These are phyloP conservation scores for Triticum timopheevii DNA, from an alignment of 176 grass and related monocot species.

Conservation along the genomic window DNA sequence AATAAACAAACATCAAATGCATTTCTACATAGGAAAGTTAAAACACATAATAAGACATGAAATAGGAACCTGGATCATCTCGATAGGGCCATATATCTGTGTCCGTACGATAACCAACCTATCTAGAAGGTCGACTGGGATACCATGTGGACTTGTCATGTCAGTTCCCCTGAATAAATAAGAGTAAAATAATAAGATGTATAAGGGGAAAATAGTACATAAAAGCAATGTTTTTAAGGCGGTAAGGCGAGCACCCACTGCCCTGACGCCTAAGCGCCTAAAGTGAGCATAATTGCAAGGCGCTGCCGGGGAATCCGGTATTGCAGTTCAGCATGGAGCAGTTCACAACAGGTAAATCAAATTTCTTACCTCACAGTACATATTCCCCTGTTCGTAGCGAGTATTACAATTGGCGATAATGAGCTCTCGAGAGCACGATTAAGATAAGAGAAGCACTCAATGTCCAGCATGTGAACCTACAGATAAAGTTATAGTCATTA, in stretches of 20 bases:
- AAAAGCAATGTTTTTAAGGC: too few species aligned
- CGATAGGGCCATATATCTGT: slow-evolving; percentile 85
- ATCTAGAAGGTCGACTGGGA: slow-evolving; percentile 94
- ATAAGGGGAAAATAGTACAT: neutral
- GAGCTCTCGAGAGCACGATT: slow-evolving; percentile 93
- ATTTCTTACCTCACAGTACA: slow-evolving; percentile 79
- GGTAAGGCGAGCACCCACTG: too few species aligned
- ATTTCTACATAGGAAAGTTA: slow-evolving; percentile 29
- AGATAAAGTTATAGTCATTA: slow-evolving; percentile 25
- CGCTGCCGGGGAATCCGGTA: neutral
- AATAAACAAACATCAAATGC: slow-evolving; percentile 12
- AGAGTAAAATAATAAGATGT: slow-evolving; percentile 30
- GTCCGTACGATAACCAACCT: slow-evolving; percentile 87
- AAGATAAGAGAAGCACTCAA: slow-evolving; percentile 97
- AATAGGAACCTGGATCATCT: slow-evolving; percentile 88
- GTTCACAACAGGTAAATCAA: neutral
- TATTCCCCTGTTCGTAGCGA: slow-evolving; percentile 93
- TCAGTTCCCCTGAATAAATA: slow-evolving; percentile 80
- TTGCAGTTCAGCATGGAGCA: neutral
- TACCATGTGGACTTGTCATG: slow-evolving; percentile 92
- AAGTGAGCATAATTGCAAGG: too few species aligned
- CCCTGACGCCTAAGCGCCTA: too few species aligned
- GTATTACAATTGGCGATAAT: slow-evolving; percentile 87
- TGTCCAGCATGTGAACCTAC: slow-evolving; percentile 93
- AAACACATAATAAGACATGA: slow-evolving; percentile 22